phyloP scores from a whole-genome alignment of 371 early-diverging fungal species.

The Zychaea mexicana region DNA sequence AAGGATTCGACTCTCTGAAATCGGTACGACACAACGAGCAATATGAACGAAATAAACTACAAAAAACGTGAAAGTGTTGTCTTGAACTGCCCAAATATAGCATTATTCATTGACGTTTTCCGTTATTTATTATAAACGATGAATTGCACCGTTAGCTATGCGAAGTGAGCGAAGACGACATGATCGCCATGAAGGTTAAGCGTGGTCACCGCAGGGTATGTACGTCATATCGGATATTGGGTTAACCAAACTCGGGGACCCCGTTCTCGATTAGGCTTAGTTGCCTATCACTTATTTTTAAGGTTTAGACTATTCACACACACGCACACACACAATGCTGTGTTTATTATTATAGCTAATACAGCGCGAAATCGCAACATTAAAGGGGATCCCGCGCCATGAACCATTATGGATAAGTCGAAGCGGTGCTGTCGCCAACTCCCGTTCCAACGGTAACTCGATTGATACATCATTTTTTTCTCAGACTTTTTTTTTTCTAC shows the following conservation, averaged over 20 bases:
- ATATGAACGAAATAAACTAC: not conserved
- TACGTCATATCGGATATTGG: not conserved
- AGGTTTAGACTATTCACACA: not conserved
- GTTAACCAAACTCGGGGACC: not conserved
- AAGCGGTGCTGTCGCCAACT: not conserved
- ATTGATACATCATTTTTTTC: not conserved
- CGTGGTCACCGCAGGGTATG: slow-evolving; percentile 53
- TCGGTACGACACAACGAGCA: slow-evolving; percentile 38
- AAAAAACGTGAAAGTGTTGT: no score
- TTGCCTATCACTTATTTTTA: not conserved
- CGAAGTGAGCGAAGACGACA: slow-evolving; percentile 49
- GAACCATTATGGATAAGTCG: slow-evolving; percentile 14
- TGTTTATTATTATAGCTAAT: slow-evolving; percentile 20
- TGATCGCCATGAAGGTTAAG: slow-evolving; percentile 44
- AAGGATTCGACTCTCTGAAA: slow-evolving; percentile 50
- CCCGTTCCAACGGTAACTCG: slow-evolving; percentile 1
- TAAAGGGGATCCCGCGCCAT: slow-evolving; percentile 25
- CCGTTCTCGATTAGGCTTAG: slow-evolving; percentile 2
- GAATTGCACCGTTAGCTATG: no score
- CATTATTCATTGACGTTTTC: not conserved
- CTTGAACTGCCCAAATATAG: not conserved
- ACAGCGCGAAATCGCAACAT: slow-evolving; percentile 31
- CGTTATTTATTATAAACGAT: no score
- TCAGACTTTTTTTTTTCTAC: not conserved
- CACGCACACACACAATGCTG: not conserved